Percentiles rank a stretch among this genome's conserved stretches.
Evolutionary conservation across 371 early-diverging fungal species (phyloP).

Genomic region (Quaeritorhiza haematococci): DNA sequence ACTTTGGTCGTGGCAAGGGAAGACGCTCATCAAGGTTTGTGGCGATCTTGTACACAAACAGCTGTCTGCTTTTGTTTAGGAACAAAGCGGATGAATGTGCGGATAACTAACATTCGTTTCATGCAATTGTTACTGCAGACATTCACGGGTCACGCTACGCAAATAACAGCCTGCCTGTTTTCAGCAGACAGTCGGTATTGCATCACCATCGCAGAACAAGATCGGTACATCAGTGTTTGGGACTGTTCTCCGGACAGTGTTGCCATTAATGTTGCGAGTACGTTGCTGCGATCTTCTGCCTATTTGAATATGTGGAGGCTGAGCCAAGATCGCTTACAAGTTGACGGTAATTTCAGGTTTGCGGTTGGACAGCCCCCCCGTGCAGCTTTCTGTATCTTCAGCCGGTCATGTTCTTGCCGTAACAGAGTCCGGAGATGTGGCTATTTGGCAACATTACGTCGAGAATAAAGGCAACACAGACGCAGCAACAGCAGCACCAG

Average conservation of each 20-base stretch:
- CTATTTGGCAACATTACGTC: slow-evolving; percentile 57
- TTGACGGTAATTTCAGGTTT: slow-evolving; percentile 29
- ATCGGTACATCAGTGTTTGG: slow-evolving; percentile 76
- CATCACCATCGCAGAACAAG: slow-evolving; percentile 67
- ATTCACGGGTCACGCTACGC: slow-evolving; percentile 71
- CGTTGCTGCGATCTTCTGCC: too few relatives aligned
- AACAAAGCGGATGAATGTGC: too few relatives aligned
- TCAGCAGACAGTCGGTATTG: slow-evolving; percentile 52
- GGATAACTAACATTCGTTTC: too few relatives aligned
- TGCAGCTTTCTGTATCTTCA: slow-evolving; percentile 47
- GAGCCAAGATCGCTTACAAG: too few relatives aligned
- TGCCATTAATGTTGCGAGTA: slow-evolving; percentile 15
- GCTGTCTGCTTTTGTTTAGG: background rate
- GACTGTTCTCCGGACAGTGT: slow-evolving; percentile 22
- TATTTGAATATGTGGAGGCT: too few relatives aligned
- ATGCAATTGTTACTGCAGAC: slow-evolving; percentile 44
- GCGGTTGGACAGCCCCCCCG: slow-evolving; percentile 58
- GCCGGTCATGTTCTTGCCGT: slow-evolving; percentile 61
- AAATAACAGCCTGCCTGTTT: slow-evolving; percentile 53
- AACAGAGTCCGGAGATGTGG: slow-evolving; percentile 65
- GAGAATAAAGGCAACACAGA: background rate
- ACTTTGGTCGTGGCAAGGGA: slow-evolving; percentile 56
- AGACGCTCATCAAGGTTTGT: slow-evolving; percentile 15
- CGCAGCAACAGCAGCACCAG: slow-evolving; percentile 26
- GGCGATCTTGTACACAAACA: background rate